Evolutionary conservation across 2,329 filamentous ascomycete genomes (phyloP), one percentile per base, ranked within the genome.

Genomic region (Cladophialophora yegresii): DNA sequence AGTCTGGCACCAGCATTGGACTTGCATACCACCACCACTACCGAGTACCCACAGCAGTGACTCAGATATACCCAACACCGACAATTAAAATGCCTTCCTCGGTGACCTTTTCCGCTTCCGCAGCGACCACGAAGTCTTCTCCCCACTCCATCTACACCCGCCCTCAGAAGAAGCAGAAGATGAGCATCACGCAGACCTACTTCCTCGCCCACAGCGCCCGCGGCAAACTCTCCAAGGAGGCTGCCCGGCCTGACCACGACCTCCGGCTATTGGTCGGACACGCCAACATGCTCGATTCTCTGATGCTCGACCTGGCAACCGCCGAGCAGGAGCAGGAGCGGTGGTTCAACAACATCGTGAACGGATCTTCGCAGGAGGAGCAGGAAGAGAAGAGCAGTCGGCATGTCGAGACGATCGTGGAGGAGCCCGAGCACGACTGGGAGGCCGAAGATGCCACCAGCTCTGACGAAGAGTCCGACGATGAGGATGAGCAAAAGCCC

Each of bases 111-210:
- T 62, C 45, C 63, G 54, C 54, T 69, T 32, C 60, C 61, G 53
- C 67, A 62, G 56, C 61, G 67, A 63, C 64, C 32, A 63, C 67
- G 32, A 67, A 70, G 47, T 50, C 65, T 45, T 43, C 63, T n/a
- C 54, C 26, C 50, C 58, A 67, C 22, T 71, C 70, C 56, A 71
- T 71, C 63, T 71, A 71, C 66, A 61, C 60, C 54, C 63, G 70
- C 51, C 67, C 71, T n/a, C 65, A 66, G 54, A 78, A 76, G 68
- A 84, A 81, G 71, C 70, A 92, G 80, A 93, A 89, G 81, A 98
- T 98, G 95, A 96, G 90, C 77, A 89, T 98, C 82, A 96, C 93
- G 30, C 92, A 97, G 81, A 98, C 93, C 67, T 99, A 98, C 89
- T 96, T 92, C 83, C 89, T 98, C 74, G 95, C 95, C 77, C 93